Evolutionary conservation across 1,139 yeast genomes (phyloP).

Genomic region (Wickerhamomyces sp.): DNA sequence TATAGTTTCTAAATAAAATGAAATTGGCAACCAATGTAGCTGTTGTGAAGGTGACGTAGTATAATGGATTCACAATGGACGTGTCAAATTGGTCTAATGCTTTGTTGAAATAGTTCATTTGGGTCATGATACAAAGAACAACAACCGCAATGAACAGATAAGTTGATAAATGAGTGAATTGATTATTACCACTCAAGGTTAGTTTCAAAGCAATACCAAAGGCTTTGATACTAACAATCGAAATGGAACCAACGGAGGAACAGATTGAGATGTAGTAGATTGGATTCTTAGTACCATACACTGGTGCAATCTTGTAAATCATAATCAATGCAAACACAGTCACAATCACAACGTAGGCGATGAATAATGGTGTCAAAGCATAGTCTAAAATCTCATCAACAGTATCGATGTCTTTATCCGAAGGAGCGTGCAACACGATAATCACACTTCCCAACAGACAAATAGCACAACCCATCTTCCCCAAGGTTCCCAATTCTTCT

Average conservation of each 20-base stretch:
- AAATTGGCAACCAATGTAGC: constrained; percentile 84
- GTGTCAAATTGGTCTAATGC: constrained; percentile 93
- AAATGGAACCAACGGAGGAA: constrained; percentile 84
- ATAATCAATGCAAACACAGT: constrained; percentile 64
- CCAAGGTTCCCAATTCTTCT: constrained; percentile 83
- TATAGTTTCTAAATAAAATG: constrained; percentile 81
- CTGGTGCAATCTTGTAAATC: constrained; percentile 81
- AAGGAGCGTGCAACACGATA: constrained; percentile 88
- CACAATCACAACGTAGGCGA: constrained; percentile 61
- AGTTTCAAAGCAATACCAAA: constrained; percentile 89
- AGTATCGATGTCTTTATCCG: constrained; percentile 82
- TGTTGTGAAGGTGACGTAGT: constrained; percentile 89
- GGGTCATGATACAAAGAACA: constrained; percentile 77
- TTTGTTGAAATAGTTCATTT: constrained; percentile 91
- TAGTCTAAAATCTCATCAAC: constrained; percentile 83
- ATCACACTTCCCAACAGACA: constrained; percentile 88
- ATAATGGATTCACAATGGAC: constrained; percentile 85
- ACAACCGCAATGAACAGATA: constrained; percentile 78
- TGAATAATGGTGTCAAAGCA: constrained; percentile 77
- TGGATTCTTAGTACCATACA: constrained; percentile 76
- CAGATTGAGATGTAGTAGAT: constrained; percentile 89
- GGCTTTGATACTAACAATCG: constrained; percentile 90
- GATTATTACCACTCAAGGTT: constrained; percentile 85
- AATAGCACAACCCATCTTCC: constrained; percentile 93
- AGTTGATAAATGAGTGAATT: constrained; percentile 79